Evolutionary conservation across 768 basidiomycete genomes (phyloP).

Genomic region (Russula ochroleuca): DNA sequence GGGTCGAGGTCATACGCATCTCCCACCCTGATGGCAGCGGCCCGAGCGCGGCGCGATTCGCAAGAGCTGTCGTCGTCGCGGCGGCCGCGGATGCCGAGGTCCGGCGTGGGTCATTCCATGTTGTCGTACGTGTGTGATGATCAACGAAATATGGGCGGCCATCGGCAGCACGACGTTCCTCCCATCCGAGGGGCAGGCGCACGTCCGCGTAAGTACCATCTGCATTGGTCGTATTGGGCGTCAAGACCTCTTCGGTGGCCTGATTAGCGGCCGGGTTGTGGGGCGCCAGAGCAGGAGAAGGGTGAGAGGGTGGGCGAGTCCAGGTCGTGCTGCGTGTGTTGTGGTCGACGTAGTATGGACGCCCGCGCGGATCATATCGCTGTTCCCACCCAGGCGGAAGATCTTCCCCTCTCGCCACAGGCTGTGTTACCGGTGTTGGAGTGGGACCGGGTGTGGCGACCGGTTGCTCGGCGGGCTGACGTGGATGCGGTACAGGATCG

Average conservation of each 20-base stretch:
- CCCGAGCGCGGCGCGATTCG: constrained; percentile 48
- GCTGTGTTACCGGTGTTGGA: constrained; percentile 29
- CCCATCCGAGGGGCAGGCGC: constrained; percentile 86
- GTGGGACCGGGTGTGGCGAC: constrained; percentile 8
- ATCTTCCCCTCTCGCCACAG: constrained; percentile 48
- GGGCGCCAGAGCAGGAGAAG: constrained; percentile 30
- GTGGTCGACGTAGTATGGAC: constrained; percentile 87
- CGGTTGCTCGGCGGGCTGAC: constrained; percentile 11
- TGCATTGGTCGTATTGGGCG: constrained; percentile 26
- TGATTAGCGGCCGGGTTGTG: constrained; percentile 27
- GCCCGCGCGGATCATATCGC: constrained; percentile 63
- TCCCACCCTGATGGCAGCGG: constrained; percentile 91
- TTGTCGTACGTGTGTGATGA: constrained; percentile 80
- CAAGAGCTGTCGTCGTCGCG: constrained; percentile 38
- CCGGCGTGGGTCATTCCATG: constrained; percentile 86
- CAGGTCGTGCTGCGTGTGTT: constrained; percentile 77
- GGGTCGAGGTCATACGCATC: constrained; percentile 84
- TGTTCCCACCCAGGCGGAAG: constrained; percentile 83
- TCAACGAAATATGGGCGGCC: constrained; percentile 74
- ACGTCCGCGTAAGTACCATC: constrained; percentile 49
- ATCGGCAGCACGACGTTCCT: constrained; percentile 86
- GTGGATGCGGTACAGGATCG: constrained; percentile 1
- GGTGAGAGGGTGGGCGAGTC: constrained; percentile 49
- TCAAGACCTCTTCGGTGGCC: constrained; percentile 3
- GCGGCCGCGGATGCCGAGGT: constrained; percentile 46